Evolutionary conservation across 164 flowering plant genomes (phyloP), one percentile per base, ranked within the genome.

Genomic region (Macadamia tetraphylla): DNA sequence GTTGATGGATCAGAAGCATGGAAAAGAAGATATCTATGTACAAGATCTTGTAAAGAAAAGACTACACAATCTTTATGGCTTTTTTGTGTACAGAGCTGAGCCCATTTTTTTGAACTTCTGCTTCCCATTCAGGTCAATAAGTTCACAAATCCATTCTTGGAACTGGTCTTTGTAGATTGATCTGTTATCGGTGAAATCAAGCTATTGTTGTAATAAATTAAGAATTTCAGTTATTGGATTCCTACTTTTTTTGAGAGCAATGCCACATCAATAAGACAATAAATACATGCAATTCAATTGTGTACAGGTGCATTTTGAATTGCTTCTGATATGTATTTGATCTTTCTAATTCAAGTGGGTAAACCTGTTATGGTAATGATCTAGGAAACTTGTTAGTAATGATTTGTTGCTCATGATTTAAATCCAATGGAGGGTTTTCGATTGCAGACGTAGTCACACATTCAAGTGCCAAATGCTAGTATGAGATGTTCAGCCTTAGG

Each of bases 11-110:
- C 42, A 15, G 76, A 73, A 69, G 76, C 72, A 76, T 53, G 56
- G 56, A 66, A 62, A 13, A 59, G 14, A 69, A 58, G 62, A 68
- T 66, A 1, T 17, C 46, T 6, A 49, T 2, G 17, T 35, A 9
- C 57, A 14, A 53, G 46, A n/a, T 75, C 73, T 32, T 73, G 83
- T 78, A 75, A 74, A 75, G 55, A 65, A 70, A 60, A 66, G 69
- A 66, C 71, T 70, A 72, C 78, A 72, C 77, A 64, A 1, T 46
- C 43, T 76, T 76, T 67, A 11, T 72, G 64, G 10, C 23, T 23
- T 61, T 65, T 65, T 74, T 40, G 81, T 81, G 86, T 82, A 82
- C 78, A 81, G 85, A 44, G 55, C 43, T 63, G 67, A 63, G 18
- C 62, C 68, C 29, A 66, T 60, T 62, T 53, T 62, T 69, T 66